These are phyloP conservation scores for Colletotrichum australisinense DNA, from an alignment of 2,329 filamentous ascomycete genomes.

Conservation along the genomic window DNA sequence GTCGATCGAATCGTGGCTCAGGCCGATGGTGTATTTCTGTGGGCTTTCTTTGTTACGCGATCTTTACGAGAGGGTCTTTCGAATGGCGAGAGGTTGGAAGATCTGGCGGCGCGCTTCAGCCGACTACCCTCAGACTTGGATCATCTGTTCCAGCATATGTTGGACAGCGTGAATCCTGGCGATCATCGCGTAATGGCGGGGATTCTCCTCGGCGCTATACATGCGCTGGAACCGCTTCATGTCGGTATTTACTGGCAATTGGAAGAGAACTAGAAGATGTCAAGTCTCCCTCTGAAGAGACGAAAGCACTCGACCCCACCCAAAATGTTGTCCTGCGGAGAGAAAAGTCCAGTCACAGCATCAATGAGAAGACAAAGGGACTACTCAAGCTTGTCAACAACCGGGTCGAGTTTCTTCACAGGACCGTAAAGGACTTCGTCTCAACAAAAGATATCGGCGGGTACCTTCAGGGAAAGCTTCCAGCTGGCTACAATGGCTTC, in stretches of 20 bases:
- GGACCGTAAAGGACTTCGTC: neutral
- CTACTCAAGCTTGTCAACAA: neutral
- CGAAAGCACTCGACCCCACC: neutral
- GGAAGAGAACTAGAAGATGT: neutral
- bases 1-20: neutral
- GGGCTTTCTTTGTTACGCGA: neutral
- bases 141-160: neutral
- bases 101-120: neutral
- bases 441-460: neutral
- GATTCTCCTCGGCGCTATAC: neutral
- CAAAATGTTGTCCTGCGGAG: neutral
- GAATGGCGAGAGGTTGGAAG: neutral
- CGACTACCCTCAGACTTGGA: neutral
- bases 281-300: neutral
- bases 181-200: neutral
- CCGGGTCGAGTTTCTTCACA: neutral
- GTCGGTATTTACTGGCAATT: neutral
- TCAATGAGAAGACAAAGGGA: neutral
- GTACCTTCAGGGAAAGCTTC: neutral
- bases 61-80: neutral
- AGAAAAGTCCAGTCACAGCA: neutral
- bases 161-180: neutral
- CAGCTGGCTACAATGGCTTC: neutral
- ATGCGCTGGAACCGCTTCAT: neutral
- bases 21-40: neutral